These are phyloP conservation scores for Teratosphaeria nubilosa DNA, from an alignment of 2,329 filamentous ascomycete species.

Conservation along the genomic window DNA sequence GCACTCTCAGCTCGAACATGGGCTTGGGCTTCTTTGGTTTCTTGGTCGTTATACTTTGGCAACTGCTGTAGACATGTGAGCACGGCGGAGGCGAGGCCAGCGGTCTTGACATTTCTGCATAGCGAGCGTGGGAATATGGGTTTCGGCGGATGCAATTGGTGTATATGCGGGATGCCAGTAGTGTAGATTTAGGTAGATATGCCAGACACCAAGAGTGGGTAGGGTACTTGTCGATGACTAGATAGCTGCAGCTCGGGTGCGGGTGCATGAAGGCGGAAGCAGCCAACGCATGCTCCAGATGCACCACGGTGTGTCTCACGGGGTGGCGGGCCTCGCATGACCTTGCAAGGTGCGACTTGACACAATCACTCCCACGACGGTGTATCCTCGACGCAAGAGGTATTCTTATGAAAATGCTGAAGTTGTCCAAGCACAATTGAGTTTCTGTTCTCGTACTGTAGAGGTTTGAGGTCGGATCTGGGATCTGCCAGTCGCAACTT, in stretches of 20 bases:
- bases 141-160: neutral
- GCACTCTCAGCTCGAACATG: neutral
- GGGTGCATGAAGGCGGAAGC: neutral
- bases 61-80: conserved; percentile 4
- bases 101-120: neutral
- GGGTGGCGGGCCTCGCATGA: conserved; percentile 4
- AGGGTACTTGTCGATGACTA: too few relatives aligned
- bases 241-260: neutral
- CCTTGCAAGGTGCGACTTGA: too few relatives aligned
- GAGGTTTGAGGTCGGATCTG: neutral
- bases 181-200: too few relatives aligned
- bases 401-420: too few relatives aligned
- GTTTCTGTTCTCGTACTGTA: too few relatives aligned
- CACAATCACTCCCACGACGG: too few relatives aligned
- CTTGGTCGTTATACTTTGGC: conserved; percentile 14
- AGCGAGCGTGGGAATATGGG: neutral
- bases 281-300: neutral
- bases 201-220: too few relatives aligned
- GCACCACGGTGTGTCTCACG: neutral
- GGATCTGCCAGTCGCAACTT: neutral
- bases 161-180: neutral
- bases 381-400: neutral
- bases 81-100: neutral
- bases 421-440: too few relatives aligned
- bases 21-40: conserved; percentile 14